Conservation (phyloP, 169 alveolate species). For the Cystoisospora suis region DNA sequence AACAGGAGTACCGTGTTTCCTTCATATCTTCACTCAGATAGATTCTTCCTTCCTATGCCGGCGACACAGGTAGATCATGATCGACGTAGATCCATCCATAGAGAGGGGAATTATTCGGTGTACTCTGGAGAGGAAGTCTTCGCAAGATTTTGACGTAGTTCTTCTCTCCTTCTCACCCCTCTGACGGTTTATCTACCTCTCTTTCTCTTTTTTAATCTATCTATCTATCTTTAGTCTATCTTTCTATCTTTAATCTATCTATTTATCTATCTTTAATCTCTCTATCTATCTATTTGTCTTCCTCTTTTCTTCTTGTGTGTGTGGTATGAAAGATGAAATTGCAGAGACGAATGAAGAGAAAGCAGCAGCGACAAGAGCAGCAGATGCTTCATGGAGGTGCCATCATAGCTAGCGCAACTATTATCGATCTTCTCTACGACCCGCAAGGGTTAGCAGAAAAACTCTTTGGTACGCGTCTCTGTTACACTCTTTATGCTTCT, state of each 20-base stretch:
- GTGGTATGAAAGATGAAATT: background rate
- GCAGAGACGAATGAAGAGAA: constrained; percentile 36
- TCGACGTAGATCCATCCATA: no score
- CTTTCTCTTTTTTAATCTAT: background rate
- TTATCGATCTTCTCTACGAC: constrained; percentile 81
- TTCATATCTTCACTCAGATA: no score
- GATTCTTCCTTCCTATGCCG: no score
- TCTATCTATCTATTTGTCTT: background rate
- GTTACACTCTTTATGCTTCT: no score
- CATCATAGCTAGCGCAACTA: constrained; percentile 47
- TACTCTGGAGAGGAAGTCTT: no score
- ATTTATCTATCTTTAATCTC: background rate
- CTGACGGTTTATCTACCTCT: no score
- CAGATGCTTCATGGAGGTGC: constrained; percentile 29
- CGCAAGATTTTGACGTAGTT: no score
- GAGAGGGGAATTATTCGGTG: no score
- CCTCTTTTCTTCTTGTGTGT: background rate
- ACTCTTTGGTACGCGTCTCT: constrained; percentile 65
- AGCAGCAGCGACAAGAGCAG: constrained; percentile 56
- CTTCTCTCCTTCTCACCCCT: no score
- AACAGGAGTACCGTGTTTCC: no score
- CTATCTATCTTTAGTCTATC: background rate
- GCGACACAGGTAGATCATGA: no score
- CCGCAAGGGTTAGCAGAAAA: constrained; percentile 86
- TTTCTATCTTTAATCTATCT: background rate